These are phyloP conservation scores for Alternaria ethzedia DNA, from an alignment of 2,329 filamentous ascomycete species.

Conservation along the genomic window DNA sequence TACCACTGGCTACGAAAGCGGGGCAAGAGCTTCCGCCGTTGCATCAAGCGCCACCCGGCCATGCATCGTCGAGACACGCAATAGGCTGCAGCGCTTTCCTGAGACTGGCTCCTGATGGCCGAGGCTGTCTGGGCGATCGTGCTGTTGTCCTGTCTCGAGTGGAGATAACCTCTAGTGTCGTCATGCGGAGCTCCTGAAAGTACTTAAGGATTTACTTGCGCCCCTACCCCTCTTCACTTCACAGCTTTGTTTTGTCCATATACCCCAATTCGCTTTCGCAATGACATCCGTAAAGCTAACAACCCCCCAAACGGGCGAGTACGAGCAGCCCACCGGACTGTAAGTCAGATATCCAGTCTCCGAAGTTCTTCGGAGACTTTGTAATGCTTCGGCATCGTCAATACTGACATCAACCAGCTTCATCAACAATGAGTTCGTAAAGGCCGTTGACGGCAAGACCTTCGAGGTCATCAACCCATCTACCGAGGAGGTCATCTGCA, in stretches of 20 bases:
- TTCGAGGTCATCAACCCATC: conserved; percentile 92
- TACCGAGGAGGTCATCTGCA: conserved; percentile 83
- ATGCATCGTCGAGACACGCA: conserved; percentile 16
- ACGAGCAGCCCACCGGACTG: conserved; percentile 61
- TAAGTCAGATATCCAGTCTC: conserved; percentile 44
- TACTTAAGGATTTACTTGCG: conserved; percentile 39
- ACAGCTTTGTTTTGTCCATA: conserved; percentile 29
- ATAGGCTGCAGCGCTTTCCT: conserved; percentile 29
- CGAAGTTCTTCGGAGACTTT: conserved; percentile 14
- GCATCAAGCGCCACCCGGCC: conserved; percentile 30
- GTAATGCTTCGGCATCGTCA: neutral
- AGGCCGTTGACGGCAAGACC: conserved; percentile 82
- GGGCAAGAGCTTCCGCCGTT: conserved; percentile 31
- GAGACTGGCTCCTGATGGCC: conserved; percentile 40
- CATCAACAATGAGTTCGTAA: conserved; percentile 93
- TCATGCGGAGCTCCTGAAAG: conserved; percentile 21
- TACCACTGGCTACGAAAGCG: conserved; percentile 35
- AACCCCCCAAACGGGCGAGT: conserved; percentile 69
- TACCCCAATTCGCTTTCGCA: conserved; percentile 33
- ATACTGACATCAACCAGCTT: conserved; percentile 61
- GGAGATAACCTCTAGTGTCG: conserved; percentile 31
- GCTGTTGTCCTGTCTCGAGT: conserved; percentile 19
- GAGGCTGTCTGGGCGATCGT: conserved; percentile 35
- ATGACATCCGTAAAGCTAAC: conserved; percentile 65
- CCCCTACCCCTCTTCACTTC: conserved; percentile 29